A percentile compares a stretch with the other conserved stretches of the same genome.
Evolutionary conservation across 2,329 filamentous ascomycete species (phyloP).

Genomic region (Penicillium brevicompactum): DNA sequence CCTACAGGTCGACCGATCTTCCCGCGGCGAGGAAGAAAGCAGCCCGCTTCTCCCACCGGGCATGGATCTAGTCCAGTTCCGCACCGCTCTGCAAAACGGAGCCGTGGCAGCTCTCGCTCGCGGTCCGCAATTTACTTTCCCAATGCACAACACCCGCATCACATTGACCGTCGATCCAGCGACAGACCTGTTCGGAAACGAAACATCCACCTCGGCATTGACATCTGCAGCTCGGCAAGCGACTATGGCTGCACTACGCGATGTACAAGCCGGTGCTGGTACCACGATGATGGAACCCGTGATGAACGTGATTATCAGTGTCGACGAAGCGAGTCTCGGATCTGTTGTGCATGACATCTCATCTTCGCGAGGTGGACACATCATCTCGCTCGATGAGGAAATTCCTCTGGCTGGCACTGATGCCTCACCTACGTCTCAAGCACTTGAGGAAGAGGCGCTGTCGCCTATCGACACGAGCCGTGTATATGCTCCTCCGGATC

Average conservation of each 20-base stretch:
- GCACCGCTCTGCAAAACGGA: conserved; percentile 70
- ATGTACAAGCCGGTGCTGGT: conserved; percentile 41
- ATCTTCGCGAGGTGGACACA: conserved; percentile 70
- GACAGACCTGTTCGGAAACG: conserved; percentile 65
- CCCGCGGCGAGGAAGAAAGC: conserved; percentile 42
- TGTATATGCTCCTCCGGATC: conserved; percentile 87
- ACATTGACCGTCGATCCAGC: conserved; percentile 68
- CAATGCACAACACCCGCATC: conserved; percentile 75
- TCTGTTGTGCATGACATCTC: conserved; percentile 81
- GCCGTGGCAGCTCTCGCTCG: conserved; percentile 80
- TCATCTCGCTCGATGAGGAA: conserved; percentile 69
- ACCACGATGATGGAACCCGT: conserved; percentile 86
- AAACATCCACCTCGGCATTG: conserved; percentile 67
- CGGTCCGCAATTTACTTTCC: conserved; percentile 78
- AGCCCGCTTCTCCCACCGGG: conserved; percentile 57
- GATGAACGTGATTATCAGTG: conserved; percentile 84
- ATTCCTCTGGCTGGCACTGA: conserved; percentile 34
- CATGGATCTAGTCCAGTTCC: conserved; percentile 52
- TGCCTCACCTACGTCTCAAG: conserved; percentile 11
- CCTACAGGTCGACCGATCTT: conserved; percentile 42
- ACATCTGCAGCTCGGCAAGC: conserved; percentile 70
- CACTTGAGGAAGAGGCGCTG: conserved; percentile 30
- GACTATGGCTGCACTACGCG: conserved; percentile 68
- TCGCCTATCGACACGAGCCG: conserved; percentile 66
- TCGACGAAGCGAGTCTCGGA: conserved; percentile 79